Evolutionary conservation across 2,329 filamentous ascomycete species (phyloP), one percentile per base, ranked within the genome.

Genomic region (Chaetomiaceae sp.): DNA sequence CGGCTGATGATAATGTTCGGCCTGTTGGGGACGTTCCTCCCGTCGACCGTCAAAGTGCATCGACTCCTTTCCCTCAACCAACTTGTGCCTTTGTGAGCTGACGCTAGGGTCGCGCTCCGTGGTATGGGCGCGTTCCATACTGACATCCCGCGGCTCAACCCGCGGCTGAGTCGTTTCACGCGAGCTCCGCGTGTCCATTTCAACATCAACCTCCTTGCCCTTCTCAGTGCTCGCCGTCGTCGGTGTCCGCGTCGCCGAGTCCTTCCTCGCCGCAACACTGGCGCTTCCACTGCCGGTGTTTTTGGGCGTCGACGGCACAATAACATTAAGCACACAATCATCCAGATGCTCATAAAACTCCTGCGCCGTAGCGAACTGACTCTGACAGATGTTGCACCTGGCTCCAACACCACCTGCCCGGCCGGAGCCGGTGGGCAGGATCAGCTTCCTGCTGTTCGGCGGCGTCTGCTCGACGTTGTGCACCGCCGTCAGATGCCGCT

Each of bases 281-380:
- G 59, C 59, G 31, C 53, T 48, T 1, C 47, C 49, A 38, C 61
- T 61, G 7, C 62, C 62, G 1, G 57, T 55, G 6, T 62, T 61
- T 51, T 71, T 72, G 0, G 70, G 69, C 3, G 68, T 69, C 7
- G 71, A 67, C 6, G 79, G 78, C 14, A 82, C 77, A 48, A 83
- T 81, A 15, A 81, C 79, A 47, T 79, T 79, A 39, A 83, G 71
- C 31, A 83, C 80, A 51, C 80, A 83, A 61, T 83, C 80, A 60
- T 87, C 92, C 61, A 96, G 76, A 76, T 97, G 92, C 74, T 97
- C 92, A 69, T 97, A 96, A 73, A 96, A 96, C 66, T 96, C 92
- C 71, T 97, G 92, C 3, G 92, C 89, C 56, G 87, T 92, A 61
- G 80, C 79, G 68, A 96, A 97, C 14, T 75, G 73, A 7, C 83